Evolutionary conservation across 352 stramenopile genomes (phyloP).

Genomic region (Globisporangium echinulatum): DNA sequence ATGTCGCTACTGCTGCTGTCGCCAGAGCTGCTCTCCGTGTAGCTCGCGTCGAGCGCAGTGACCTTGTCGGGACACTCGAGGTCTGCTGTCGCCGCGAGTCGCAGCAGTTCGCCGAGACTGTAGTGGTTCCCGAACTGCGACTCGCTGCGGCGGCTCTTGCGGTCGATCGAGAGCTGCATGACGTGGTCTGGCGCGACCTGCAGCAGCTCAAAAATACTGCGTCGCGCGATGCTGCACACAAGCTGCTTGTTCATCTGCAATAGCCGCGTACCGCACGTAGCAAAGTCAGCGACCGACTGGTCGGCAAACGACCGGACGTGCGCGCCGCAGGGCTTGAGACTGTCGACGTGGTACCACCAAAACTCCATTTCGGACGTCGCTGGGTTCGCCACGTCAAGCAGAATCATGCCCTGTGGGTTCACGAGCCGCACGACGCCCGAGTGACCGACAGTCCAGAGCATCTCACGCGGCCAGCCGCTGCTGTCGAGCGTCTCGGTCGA

Average conservation of each 20-base stretch:
- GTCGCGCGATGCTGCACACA: slow-evolving; percentile 52
- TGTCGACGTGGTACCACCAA: slow-evolving; percentile 72
- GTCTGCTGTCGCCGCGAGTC: slow-evolving; percentile 43
- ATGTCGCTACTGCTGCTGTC: slow-evolving; percentile 8
- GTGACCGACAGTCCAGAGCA: slow-evolving; percentile 69
- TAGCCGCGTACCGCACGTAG: slow-evolving; percentile 24
- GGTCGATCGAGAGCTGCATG: slow-evolving; percentile 41
- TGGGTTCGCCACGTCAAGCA: slow-evolving; percentile 61
- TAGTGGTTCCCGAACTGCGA: slow-evolving; percentile 29
- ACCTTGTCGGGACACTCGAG: slow-evolving; percentile 43
- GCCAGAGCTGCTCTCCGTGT: not conserved
- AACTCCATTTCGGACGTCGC: slow-evolving; percentile 37
- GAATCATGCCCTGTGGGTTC: slow-evolving; percentile 43
- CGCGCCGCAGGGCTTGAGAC: slow-evolving; percentile 19
- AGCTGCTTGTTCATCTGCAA: slow-evolving; percentile 35
- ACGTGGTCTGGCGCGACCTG: slow-evolving; percentile 50
- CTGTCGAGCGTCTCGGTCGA: slow-evolving; percentile 25
- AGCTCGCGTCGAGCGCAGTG: slow-evolving; percentile 21
- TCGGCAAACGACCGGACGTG: slow-evolving; percentile 21
- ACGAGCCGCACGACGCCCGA: slow-evolving; percentile 41
- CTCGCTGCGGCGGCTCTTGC: slow-evolving; percentile 11
- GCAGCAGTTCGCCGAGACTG: slow-evolving; percentile 44
- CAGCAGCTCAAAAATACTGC: slow-evolving; percentile 56
- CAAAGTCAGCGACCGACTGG: slow-evolving; percentile 36
- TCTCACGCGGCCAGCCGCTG: slow-evolving; percentile 32